These are phyloP conservation scores for Blastocladiella emersonii DNA, from an alignment of 371 early-diverging fungal species.

Conservation along the genomic window DNA sequence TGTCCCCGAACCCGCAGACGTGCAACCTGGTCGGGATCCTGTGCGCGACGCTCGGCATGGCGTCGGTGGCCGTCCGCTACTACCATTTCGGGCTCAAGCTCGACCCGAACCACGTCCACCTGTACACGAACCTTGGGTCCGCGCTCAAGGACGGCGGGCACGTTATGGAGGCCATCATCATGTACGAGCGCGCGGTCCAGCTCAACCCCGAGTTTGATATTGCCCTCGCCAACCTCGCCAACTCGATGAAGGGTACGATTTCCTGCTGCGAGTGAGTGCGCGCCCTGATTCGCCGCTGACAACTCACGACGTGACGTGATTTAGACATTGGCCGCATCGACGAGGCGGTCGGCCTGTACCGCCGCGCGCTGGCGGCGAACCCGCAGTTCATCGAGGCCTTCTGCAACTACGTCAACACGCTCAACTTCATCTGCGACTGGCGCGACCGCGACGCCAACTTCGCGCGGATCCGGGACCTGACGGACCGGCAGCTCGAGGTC, in stretches of 20 bases:
- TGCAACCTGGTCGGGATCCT: conserved; percentile 82
- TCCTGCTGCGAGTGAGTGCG: too few species aligned
- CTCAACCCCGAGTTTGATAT: conserved; percentile 76
- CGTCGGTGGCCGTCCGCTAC: conserved; percentile 59
- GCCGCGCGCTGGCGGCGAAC: conserved; percentile 67
- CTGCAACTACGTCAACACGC: conserved; percentile 73
- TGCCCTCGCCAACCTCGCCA: conserved; percentile 79
- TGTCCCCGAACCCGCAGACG: conserved; percentile 72
- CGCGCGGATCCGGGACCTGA: conserved; percentile 60
- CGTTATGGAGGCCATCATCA: conserved; percentile 59
- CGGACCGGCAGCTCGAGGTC: conserved; percentile 57
- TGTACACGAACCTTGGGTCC: conserved; percentile 79
- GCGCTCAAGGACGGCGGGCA: conserved; percentile 77
- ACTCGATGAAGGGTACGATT: conserved; percentile 82
- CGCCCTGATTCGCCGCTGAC: too few species aligned
- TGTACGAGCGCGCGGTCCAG: conserved; percentile 81
- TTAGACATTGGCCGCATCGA: conserved; percentile 75
- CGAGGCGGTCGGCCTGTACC: conserved; percentile 72
- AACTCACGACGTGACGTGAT: too few species aligned
- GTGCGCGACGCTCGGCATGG: conserved; percentile 39
- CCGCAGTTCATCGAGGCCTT: conserved; percentile 86
- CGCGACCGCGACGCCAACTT: conserved; percentile 53
- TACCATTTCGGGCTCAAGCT: conserved; percentile 73
- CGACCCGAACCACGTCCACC: conserved; percentile 72
- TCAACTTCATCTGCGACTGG: conserved; percentile 82